A percentile compares a stretch with the other conserved stretches of the same genome.
phyloP scores from a whole-genome alignment of 1,139 yeast species.

The Candida sp. region DNA sequence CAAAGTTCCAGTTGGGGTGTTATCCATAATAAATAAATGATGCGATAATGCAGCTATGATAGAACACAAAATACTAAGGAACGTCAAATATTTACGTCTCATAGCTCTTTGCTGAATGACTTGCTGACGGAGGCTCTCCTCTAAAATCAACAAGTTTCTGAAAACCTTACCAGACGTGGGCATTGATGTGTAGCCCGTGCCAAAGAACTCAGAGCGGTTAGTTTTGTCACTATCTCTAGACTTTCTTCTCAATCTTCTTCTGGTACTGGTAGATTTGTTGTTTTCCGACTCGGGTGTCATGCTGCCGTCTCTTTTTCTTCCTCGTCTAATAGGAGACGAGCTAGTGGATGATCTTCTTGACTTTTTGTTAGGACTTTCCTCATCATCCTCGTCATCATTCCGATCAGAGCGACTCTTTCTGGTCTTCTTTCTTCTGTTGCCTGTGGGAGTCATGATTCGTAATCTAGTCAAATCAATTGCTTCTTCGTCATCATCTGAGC shows the following conservation, averaged over 20 bases:
- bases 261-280: constrained; percentile 22
- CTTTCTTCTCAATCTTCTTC: constrained; percentile 32
- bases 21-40: constrained; percentile 38
- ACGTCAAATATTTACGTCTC: constrained; percentile 74
- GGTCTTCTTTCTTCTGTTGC: constrained; percentile 5
- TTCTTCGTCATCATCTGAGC: constrained; percentile 16
- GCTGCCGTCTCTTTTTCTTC: constrained; percentile 16
- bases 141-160: constrained; percentile 80
- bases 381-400: constrained; percentile 1
- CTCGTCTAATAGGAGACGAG: neutral
- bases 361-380: constrained; percentile 1
- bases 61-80: constrained; percentile 58
- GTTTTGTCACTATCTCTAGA: constrained; percentile 35
- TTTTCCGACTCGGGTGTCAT: constrained; percentile 15
- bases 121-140: constrained; percentile 84
- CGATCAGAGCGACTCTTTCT: neutral
- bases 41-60: constrained; percentile 46
- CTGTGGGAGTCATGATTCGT: neutral
- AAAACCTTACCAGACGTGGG: constrained; percentile 77
- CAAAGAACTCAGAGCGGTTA: constrained; percentile 28
- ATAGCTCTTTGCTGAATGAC: constrained; percentile 71
- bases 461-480: constrained; percentile 8
- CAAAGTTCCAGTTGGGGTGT: constrained; percentile 29
- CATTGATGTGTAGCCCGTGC: constrained; percentile 45
- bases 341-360: constrained; percentile 4